These are phyloP conservation scores for Eucalyptus regnans DNA, from an alignment of 345 rosid species.

Conservation along the genomic window DNA sequence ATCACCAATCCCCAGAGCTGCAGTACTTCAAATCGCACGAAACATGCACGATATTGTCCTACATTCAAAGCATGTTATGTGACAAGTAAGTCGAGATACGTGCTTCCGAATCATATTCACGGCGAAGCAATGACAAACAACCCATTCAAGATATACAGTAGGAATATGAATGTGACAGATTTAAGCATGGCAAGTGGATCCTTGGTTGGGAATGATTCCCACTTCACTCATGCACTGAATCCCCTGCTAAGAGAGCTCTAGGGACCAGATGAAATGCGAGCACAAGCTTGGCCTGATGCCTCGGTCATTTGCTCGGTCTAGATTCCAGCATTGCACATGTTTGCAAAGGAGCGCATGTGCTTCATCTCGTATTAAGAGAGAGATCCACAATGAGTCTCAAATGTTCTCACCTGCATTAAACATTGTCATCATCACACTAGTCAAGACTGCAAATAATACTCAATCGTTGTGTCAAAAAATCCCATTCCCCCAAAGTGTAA, in stretches of 20 bases:
- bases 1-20: no score
- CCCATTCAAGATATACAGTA: neutral
- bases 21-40: no score
- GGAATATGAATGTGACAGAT: neutral
- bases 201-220: neutral
- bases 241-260: slow-evolving; percentile 81
- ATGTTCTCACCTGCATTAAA: no score
- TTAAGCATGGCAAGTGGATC: neutral
- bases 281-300: slow-evolving; percentile 84
- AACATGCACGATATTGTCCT: neutral
- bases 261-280: slow-evolving; percentile 43
- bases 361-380: no score
- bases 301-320: slow-evolving; percentile 47
- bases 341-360: no score
- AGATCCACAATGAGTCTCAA: no score
- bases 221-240: slow-evolving; percentile 45
- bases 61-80: neutral
- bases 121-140: neutral
- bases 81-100: neutral
- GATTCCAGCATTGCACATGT: no score
- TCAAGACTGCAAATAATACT: no score
- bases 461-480: no score
- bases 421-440: no score
- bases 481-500: no score
- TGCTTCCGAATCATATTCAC: slow-evolving; percentile 3